These are phyloP conservation scores for Xylaria arbuscula DNA, from an alignment of 2,329 filamentous ascomycete genomes.

Conservation along the genomic window DNA sequence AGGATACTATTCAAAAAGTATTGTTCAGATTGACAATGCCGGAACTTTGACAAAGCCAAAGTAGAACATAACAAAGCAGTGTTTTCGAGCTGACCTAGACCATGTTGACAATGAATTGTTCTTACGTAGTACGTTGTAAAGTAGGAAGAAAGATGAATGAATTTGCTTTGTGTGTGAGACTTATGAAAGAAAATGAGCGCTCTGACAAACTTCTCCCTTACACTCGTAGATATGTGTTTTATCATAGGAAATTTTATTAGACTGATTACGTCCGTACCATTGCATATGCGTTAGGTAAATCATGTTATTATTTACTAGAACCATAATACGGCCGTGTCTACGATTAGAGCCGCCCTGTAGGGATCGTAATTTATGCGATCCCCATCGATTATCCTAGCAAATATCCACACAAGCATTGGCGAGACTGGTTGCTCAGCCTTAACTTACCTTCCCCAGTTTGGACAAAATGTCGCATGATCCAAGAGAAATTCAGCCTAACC, in stretches of 20 bases:
- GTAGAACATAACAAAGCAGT: background rate
- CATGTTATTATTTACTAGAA: too few species aligned
- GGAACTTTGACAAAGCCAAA: background rate
- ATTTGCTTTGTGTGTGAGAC: background rate
- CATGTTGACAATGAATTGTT: conserved; percentile 14
- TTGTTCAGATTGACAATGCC: background rate
- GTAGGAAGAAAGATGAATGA: background rate
- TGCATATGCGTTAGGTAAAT: too few species aligned
- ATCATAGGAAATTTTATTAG: too few species aligned
- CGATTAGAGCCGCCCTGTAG: too few species aligned
- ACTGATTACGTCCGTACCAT: too few species aligned
- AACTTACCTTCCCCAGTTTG: background rate
- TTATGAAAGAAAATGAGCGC: background rate
- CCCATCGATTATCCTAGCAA: background rate
- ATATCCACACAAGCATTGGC: too few species aligned
- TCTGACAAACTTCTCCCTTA: too few species aligned
- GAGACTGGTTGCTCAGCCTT: background rate
- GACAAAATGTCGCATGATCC: background rate
- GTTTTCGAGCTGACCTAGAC: background rate
- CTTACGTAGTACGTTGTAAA: background rate
- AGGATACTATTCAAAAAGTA: background rate
- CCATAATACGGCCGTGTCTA: too few species aligned
- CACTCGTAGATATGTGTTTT: too few species aligned
- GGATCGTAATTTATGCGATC: background rate
- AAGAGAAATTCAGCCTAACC: background rate